Evolutionary conservation across 768 basidiomycete species (phyloP).

Genomic region (Rhodosporidiobolus odoratus): DNA sequence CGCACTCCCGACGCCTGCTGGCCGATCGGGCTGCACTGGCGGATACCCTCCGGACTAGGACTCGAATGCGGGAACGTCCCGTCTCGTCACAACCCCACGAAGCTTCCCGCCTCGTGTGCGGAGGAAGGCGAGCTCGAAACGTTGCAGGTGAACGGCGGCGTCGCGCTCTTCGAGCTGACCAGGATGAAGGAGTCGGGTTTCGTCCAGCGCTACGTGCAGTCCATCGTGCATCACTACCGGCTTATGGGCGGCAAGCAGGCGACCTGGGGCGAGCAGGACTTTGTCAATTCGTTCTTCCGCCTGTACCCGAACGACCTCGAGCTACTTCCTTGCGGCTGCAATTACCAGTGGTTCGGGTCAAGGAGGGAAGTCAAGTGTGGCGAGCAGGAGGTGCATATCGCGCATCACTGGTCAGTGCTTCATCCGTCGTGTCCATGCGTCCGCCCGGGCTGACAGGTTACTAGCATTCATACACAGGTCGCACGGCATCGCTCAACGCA

Average conservation of each 20-base stretch:
- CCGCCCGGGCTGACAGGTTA: no score
- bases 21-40: slow-evolving; percentile 35
- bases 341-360: slow-evolving; percentile 37
- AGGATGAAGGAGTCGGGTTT: slow-evolving; percentile 30
- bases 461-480: slow-evolving; percentile 18
- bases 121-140: slow-evolving; percentile 29
- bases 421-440: neutral
- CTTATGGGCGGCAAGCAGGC: slow-evolving; percentile 8
- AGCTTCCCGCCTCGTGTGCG: slow-evolving; percentile 12
- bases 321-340: slow-evolving; percentile 37
- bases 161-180: slow-evolving; percentile 27
- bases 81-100: neutral
- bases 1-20: slow-evolving; percentile 29
- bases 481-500: slow-evolving; percentile 23
- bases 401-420: slow-evolving; percentile 29
- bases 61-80: slow-evolving; percentile 36
- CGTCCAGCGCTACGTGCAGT: slow-evolving; percentile 32
- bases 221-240: slow-evolving; percentile 32
- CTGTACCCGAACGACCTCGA: slow-evolving; percentile 32
- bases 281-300: slow-evolving; percentile 39
- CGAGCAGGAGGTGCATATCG: slow-evolving; percentile 26
- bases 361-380: slow-evolving; percentile 34
- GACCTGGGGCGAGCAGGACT: slow-evolving; percentile 38
- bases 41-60: slow-evolving; percentile 17
- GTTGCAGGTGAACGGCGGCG: slow-evolving; percentile 37